Evolutionary conservation across 441 rosid genomes (phyloP).

Genomic region (Pelargonium cotyledonis): DNA sequence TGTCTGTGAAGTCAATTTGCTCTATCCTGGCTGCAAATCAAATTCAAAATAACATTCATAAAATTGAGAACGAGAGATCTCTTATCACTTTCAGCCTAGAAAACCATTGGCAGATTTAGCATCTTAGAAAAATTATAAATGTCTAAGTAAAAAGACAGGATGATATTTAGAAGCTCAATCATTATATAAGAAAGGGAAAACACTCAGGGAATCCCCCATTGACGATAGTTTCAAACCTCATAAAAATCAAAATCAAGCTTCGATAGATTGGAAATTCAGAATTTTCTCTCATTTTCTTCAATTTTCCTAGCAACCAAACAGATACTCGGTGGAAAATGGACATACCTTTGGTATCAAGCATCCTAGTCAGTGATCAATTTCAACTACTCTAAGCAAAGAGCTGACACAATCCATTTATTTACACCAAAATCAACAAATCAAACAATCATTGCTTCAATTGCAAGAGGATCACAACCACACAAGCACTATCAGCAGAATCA

Average conservation of each 20-base stretch:
- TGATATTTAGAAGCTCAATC: background rate
- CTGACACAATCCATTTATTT: background rate
- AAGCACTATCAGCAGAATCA: too few relatives aligned
- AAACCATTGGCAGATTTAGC: constrained; percentile 5
- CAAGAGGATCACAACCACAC: too few relatives aligned
- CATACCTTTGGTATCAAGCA: too few relatives aligned
- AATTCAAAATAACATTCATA: background rate
- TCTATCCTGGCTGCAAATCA: background rate
- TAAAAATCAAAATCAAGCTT: too few relatives aligned
- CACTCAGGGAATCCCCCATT: too few relatives aligned
- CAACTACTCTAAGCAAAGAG: background rate
- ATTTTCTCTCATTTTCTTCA: too few relatives aligned
- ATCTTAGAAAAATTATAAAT: background rate
- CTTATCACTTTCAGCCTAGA: background rate
- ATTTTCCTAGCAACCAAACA: too few relatives aligned
- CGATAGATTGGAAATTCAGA: too few relatives aligned
- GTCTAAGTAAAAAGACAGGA: background rate
- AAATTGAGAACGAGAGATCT: background rate
- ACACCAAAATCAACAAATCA: background rate
- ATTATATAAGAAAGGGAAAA: background rate
- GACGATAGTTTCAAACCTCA: too few relatives aligned
- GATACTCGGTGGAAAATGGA: too few relatives aligned
- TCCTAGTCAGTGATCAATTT: background rate
- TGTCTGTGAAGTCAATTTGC: background rate
- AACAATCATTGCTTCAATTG: background rate